Base-by-base conservation (phyloP, 257 asterid genomes). In the Solanum infundibuliforme region DNA sequence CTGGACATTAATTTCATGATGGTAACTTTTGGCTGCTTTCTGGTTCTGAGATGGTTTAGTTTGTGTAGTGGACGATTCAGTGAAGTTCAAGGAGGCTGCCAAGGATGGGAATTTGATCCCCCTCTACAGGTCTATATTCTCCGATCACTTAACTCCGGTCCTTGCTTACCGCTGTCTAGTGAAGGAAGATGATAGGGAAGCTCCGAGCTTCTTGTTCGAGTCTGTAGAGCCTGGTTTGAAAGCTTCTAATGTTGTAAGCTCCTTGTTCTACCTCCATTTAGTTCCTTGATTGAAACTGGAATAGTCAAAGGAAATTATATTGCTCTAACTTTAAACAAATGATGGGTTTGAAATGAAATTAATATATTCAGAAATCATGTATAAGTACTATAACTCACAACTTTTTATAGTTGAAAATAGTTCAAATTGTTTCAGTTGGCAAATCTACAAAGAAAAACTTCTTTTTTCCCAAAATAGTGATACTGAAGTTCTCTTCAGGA, bases 91-190 rank as follows among this genome's bases (percentile, higher is more conserved):
- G 95, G 99, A 96, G 86, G 98, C 98, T 68, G 95, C 98, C 8
- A 92, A 92, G 90, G 88, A 91, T 83, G 98, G 99, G 92, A 95
- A 96, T 90, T 91, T 96, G 95, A 94, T 96, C 89, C 99, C 99
- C 7, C 46, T 96, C 43, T 95, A 87, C 92, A 94, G 93, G 92
- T 84, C 96, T 18, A 94, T 96, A 82, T 96, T 96, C 91, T 95
- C 98, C 1, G 99, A 96, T 89, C 99, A 96, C 90, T 90, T 96
- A 90, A 96, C 99, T 25, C 98, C 99, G 0, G 99, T 96, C 83
- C 94, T 95, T n/a, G 99, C 99, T 10, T 96, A 96, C 88, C 95
- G 99, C 55, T 96, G 98, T 88, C 92, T 96, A 93, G 98, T 96
- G 79, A 95, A 92, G 91, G 98, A 96, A 90, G 99, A 96, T 87